Evolutionary conservation across 2,329 filamentous ascomycete genomes (phyloP).

Genomic region (Aspergillus sp.): DNA sequence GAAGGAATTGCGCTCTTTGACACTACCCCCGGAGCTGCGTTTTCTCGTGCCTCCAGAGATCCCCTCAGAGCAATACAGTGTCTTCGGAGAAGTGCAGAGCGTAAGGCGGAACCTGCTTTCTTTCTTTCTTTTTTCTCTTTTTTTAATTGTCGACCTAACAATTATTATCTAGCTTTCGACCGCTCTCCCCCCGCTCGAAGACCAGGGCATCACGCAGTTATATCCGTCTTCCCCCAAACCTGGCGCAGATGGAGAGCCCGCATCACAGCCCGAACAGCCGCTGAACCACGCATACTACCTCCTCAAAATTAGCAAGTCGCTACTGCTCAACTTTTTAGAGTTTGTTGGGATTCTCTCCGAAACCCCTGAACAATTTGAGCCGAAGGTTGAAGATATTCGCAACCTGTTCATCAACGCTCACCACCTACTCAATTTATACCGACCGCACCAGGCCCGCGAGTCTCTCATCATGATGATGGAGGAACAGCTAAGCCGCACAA

Average conservation of each 20-base stretch:
- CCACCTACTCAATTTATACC: conserved; percentile 89
- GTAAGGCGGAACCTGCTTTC: conserved; percentile 34
- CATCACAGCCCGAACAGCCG: conserved; percentile 36
- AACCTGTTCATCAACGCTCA: conserved; percentile 89
- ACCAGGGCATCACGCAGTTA: conserved; percentile 70
- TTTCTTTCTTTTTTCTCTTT: too few species aligned
- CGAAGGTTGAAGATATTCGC: conserved; percentile 75
- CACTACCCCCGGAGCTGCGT: conserved; percentile 69
- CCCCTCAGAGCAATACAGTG: conserved; percentile 70
- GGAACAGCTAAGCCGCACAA: conserved; percentile 71
- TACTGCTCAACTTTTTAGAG: conserved; percentile 86
- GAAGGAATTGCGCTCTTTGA: conserved; percentile 34
- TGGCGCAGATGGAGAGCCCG: conserved; percentile 57
- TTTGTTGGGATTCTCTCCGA: conserved; percentile 69
- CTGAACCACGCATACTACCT: conserved; percentile 60
- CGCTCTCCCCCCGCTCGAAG: conserved; percentile 65
- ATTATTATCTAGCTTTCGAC: conserved; percentile 49
- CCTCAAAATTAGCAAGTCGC: conserved; percentile 75
- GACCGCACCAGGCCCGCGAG: conserved; percentile 88
- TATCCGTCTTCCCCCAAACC: conserved; percentile 53
- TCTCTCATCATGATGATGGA: conserved; percentile 86
- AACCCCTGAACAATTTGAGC: conserved; percentile 65
- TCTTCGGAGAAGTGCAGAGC: conserved; percentile 69
- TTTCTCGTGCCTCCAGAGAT: conserved; percentile 79
- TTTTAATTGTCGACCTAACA: not conserved